Percentiles rank a stretch among this genome's conserved stretches.
Evolutionary conservation across 225 moss, liverwort and hornwort genomes (phyloP).

Genomic region (Anthoceros angustus): DNA sequence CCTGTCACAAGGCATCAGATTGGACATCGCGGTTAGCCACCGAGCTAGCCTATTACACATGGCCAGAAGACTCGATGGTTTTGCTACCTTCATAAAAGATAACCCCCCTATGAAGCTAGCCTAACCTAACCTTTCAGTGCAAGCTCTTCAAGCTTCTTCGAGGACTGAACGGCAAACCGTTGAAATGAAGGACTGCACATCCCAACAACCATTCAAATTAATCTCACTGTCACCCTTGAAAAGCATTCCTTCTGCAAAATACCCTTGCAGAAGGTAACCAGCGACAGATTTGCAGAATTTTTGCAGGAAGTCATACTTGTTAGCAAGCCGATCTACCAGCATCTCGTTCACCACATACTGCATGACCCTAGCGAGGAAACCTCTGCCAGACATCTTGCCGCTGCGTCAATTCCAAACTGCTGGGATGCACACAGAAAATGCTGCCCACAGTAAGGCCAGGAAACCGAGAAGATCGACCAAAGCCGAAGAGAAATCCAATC

Average conservation of each 20-base stretch:
- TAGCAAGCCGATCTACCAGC: slow-evolving; percentile 79
- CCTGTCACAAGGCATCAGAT: slow-evolving; percentile 17
- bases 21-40: background rate
- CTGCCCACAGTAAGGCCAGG: no score
- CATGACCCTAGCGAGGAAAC: slow-evolving; percentile 65
- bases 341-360: slow-evolving; percentile 87
- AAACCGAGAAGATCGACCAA: no score
- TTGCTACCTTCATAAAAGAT: no score
- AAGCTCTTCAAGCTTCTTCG: slow-evolving; percentile 63
- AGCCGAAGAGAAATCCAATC: no score
- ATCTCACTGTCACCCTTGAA: background rate
- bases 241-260: background rate
- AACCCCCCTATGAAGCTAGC: no score
- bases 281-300: background rate
- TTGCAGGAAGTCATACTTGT: slow-evolving; percentile 25
- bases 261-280: no score
- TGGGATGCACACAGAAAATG: no score
- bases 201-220: background rate
- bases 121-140: slow-evolving; percentile 34
- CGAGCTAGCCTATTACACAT: no score
- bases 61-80: no score
- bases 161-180: slow-evolving; percentile 80
- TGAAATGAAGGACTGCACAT: slow-evolving; percentile 53
- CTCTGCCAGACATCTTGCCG: slow-evolving; percentile 52
- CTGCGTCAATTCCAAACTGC: background rate